Evolutionary conservation across 1,284 basidiomycete species (phyloP), one percentile per base, ranked within the genome.

Genomic region (Moesziomyces sp.): DNA sequence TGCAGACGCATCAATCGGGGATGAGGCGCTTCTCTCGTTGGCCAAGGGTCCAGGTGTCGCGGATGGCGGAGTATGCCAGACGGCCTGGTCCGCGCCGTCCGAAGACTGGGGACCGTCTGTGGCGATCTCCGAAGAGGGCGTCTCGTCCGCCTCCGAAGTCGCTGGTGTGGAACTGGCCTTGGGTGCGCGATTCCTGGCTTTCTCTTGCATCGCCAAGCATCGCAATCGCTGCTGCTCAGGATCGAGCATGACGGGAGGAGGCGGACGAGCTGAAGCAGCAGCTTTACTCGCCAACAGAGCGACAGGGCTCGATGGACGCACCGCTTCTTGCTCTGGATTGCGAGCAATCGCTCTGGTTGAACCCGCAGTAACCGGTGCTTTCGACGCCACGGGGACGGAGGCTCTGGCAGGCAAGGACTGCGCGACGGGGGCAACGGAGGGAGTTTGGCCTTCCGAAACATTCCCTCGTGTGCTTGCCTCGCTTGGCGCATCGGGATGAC

Each of bases 201-300:
- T 61, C 46, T 73, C 64, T 42, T 73, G 70, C 70, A 73, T 73
- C 11, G 70, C 70, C 11, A 73, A 35, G n/a, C 70, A 73, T n/a
- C 70, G 64, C 50, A 73, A 24, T 19, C 64, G 50, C 47, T 68
- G 70, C 45, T 67, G 59, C 42, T 73, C 70, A 1, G 70, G 64
- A 42, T 73, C 70, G 1, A 63, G 54, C 2, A 64, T 52, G 1
- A 67, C 57, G 0, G 47, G 30, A 24, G 70, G 49, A n/a, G 70
- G 53, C 2, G 57, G 18, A 7, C 70, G 59, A 9, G 57, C 60
- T 8, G 70, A 53, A 6, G 64, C 51, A 1, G 47, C 44, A 19
- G 56, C 34, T 35, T 30, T 49, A 3, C 47, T 11, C 28, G 52
- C 45, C 18, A 46, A 34, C 19, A 44, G 16, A 16, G 52, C 19